A percentile compares a stretch with the other conserved stretches of the same genome.
phyloP scores from a whole-genome alignment of 495 filamentous ascomycete genomes.

The Baudoinia panamericana region DNA sequence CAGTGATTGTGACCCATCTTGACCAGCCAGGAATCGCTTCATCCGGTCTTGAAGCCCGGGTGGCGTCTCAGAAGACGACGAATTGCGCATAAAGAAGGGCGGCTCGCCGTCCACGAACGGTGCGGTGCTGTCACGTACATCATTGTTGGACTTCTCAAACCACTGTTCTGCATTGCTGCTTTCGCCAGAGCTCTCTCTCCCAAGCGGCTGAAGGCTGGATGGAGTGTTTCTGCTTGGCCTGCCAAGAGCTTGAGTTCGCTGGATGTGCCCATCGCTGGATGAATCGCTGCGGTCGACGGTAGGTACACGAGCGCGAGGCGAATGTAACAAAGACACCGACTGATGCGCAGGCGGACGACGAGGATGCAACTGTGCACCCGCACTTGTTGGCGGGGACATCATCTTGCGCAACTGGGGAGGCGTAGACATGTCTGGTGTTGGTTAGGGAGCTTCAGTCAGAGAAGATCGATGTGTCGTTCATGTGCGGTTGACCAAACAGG shows the following conservation, averaged over 20 bases:
- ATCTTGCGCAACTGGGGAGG: no score
- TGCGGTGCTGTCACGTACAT: conserved; percentile 17
- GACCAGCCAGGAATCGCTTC: background rate
- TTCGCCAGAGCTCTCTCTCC: conserved; percentile 29
- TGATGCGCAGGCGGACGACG: conserved; percentile 24
- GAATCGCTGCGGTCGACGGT: conserved; percentile 4
- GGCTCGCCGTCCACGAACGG: conserved; percentile 28
- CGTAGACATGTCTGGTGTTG: no score
- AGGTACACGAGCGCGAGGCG: conserved; percentile 2
- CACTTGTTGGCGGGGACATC: no score
- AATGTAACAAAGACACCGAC: conserved; percentile 27
- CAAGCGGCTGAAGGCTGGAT: conserved; percentile 3
- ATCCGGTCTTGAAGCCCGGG: conserved; percentile 18
- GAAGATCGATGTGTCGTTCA: no score
- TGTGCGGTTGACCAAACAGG: no score
- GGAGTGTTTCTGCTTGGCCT: conserved; percentile 1
- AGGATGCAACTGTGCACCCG: conserved; percentile 10
- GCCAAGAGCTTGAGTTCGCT: conserved; percentile 7
- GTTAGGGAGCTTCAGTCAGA: no score
- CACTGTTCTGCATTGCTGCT: conserved; percentile 32
- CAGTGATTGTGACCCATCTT: conserved; percentile 4
- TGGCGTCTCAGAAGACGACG: conserved; percentile 24
- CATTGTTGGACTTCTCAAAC: conserved; percentile 33
- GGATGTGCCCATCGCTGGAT: conserved; percentile 8
- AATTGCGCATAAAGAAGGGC: conserved; percentile 30